A percentile compares a stretch with the other conserved stretches of the same genome.
Conservation (phyloP, 1,284 basidiomycete genomes). For the Agroathelia rolfsii region DNA sequence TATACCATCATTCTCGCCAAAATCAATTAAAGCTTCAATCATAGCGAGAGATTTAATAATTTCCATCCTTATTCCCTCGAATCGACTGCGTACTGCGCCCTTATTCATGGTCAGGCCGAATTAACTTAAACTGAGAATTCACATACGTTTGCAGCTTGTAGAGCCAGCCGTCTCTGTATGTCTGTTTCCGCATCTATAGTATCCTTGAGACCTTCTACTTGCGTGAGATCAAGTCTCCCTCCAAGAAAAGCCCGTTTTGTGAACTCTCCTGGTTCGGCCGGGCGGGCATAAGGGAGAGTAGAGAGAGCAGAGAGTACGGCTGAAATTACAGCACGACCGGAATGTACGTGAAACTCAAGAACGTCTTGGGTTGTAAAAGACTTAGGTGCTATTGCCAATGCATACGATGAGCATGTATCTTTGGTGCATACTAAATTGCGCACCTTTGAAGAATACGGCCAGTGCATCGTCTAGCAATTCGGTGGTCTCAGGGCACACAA, state of each 20-base stretch:
- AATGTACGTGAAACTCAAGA: slow-evolving; percentile 83
- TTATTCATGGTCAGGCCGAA: slow-evolving; percentile 18
- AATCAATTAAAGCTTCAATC: slow-evolving; percentile 84
- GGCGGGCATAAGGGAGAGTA: slow-evolving; percentile 48
- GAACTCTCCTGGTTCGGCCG: slow-evolving; percentile 82
- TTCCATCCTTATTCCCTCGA: slow-evolving; percentile 51
- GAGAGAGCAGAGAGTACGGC: slow-evolving; percentile 60
- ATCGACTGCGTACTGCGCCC: slow-evolving; percentile 50
- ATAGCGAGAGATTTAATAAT: slow-evolving; percentile 67
- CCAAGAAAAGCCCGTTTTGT: slow-evolving; percentile 73
- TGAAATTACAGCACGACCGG: slow-evolving; percentile 70
- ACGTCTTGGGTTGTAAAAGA: slow-evolving; percentile 80
- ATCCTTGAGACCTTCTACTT: slow-evolving; percentile 78
- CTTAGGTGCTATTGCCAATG: slow-evolving; percentile 41
- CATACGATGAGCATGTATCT: slow-evolving; percentile 1
- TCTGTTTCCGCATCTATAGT: slow-evolving; percentile 83
- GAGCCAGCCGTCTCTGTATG: slow-evolving; percentile 63
- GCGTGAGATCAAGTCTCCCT: slow-evolving; percentile 73
- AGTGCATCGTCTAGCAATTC: slow-evolving; percentile 73
- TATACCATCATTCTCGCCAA: slow-evolving; percentile 81
- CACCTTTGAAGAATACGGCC: slow-evolving; percentile 74
- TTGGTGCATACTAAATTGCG: slow-evolving; percentile 10
- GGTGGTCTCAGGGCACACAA: slow-evolving; percentile 53
- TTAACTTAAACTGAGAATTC: slow-evolving; percentile 3
- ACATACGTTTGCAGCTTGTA: slow-evolving; percentile 54